These are phyloP conservation scores for Panicum hallii DNA, from an alignment of 202 grass and related monocot genomes.

Conservation along the genomic window DNA sequence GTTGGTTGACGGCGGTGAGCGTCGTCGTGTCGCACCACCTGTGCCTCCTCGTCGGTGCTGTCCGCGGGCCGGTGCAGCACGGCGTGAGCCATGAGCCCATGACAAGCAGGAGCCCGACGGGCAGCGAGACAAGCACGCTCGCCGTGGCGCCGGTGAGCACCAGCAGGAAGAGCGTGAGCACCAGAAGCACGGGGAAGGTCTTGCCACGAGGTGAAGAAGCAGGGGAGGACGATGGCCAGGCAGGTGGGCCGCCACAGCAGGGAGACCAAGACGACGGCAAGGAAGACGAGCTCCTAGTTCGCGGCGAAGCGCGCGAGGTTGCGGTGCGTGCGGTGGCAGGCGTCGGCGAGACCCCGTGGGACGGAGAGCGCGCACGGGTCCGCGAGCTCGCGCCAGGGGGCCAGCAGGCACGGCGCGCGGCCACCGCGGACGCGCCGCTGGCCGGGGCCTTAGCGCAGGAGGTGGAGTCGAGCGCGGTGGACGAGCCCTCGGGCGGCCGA, in stretches of 20 bases:
- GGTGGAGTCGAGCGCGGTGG: slow-evolving; percentile 59
- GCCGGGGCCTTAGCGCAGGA: slow-evolving; percentile 48
- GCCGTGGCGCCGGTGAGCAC: slow-evolving; percentile 57
- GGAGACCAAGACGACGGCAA: slow-evolving; percentile 65
- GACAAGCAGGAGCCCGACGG: slow-evolving; percentile 45
- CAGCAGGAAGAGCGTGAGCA: slow-evolving; percentile 56
- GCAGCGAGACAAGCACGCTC: slow-evolving; percentile 63
- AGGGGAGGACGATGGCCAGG: slow-evolving; percentile 63
- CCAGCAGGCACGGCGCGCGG: slow-evolving; percentile 34
- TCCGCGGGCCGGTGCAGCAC: too few species aligned
- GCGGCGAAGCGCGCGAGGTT: slow-evolving; percentile 68
- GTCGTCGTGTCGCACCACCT: too few species aligned
- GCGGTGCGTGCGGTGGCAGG: slow-evolving; percentile 48
- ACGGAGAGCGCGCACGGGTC: slow-evolving; percentile 35
- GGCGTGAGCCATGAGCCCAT: too few species aligned
- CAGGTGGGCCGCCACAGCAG: slow-evolving; percentile 63
- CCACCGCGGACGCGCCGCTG: slow-evolving; percentile 47
- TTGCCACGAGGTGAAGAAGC: slow-evolving; percentile 58
- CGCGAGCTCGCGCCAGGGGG: neutral
- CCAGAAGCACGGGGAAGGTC: slow-evolving; percentile 44
- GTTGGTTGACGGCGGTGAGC: too few species aligned
- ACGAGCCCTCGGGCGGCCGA: too few species aligned
- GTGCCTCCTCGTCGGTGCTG: too few species aligned
- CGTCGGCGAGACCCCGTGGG: slow-evolving; percentile 48
- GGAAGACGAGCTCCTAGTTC: slow-evolving; percentile 69